Evolutionary conservation across 768 basidiomycete genomes (phyloP).

Genomic region (Podaxis sp.): DNA sequence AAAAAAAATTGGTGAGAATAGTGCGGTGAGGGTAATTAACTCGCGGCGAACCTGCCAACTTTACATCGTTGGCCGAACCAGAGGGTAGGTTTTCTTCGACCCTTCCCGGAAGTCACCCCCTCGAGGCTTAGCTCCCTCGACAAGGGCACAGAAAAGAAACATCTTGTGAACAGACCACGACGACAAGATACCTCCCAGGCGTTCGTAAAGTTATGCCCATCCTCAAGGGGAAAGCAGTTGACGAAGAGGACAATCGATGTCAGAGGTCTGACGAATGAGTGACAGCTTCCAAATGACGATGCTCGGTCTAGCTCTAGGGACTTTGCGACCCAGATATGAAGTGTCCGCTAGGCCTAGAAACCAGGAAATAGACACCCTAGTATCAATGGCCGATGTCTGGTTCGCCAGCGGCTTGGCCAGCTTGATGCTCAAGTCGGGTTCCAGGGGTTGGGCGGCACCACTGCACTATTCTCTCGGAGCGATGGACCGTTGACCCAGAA

Average conservation of each 20-base stretch:
- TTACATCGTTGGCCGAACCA: neutral
- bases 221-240: neutral
- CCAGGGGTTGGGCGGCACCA: too few relatives aligned
- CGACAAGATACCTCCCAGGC: neutral
- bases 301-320: too few relatives aligned
- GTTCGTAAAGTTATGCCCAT: neutral
- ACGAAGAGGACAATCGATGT: neutral
- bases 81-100: neutral
- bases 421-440: too few relatives aligned
- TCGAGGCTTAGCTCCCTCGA: neutral
- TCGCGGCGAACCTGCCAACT: slow-evolving; percentile 1
- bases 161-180: neutral
- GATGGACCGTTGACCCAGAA: neutral
- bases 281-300: too few relatives aligned
- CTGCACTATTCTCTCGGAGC: neutral
- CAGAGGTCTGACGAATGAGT: neutral
- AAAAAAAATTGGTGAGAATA: neutral
- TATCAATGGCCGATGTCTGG: too few relatives aligned
- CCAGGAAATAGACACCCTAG: too few relatives aligned
- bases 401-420: too few relatives aligned
- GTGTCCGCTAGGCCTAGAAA: too few relatives aligned
- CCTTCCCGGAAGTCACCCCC: neutral
- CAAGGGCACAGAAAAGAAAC: neutral
- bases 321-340: too few relatives aligned
- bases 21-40: slow-evolving; percentile 1